A percentile compares a stretch with the other conserved stretches of the same genome.
phyloP scores from a whole-genome alignment of 208 protist genomes.

The Crithidia bombi region DNA sequence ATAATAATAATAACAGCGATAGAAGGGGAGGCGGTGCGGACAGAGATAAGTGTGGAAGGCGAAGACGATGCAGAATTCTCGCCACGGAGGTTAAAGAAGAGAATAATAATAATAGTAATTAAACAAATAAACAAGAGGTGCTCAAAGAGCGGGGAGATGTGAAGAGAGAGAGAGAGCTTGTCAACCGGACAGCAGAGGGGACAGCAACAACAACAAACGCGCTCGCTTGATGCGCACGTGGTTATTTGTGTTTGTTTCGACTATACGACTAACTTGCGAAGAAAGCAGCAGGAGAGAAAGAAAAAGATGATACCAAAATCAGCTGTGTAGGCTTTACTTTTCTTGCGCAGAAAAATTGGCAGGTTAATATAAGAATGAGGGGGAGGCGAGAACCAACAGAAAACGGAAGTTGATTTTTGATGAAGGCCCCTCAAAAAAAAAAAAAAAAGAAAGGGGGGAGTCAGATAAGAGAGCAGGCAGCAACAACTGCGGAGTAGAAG shows the following conservation, averaged over 20 bases:
- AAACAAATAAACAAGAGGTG: not conserved
- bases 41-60: no score
- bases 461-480: conserved; percentile 2
- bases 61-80: not conserved
- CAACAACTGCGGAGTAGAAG: no score
- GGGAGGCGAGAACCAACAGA: not conserved
- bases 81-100: not conserved
- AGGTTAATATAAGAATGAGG: no score
- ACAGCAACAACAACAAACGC: no score
- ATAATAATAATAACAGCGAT: conserved; percentile 1
- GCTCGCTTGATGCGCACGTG: not conserved
- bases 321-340: no score
- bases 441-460: not conserved
- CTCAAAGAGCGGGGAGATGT: no score
- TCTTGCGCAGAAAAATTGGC: no score
- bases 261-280: not conserved
- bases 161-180: not conserved
- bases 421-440: not conserved
- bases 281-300: not conserved
- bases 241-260: not conserved
- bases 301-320: not conserved
- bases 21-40: not conserved
- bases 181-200: no score
- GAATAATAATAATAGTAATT: not conserved
- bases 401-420: not conserved